Conservation (phyloP, 164 flowering plant species). For the Taxillus chinensis region DNA sequence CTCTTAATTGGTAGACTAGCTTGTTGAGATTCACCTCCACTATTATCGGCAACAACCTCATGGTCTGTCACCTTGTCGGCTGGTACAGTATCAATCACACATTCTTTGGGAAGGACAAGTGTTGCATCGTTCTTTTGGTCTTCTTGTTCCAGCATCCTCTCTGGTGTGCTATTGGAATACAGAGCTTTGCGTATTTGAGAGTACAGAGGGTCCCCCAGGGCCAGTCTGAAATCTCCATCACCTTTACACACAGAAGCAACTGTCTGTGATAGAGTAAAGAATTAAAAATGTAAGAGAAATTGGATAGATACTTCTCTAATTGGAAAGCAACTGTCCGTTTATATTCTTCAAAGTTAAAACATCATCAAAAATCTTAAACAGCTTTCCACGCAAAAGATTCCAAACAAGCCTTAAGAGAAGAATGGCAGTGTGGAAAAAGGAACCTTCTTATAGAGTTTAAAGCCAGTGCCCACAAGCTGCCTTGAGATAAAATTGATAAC, state of each 20-base stretch:
- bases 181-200: constrained; percentile 47
- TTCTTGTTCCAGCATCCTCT: constrained; percentile 9
- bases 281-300: no score
- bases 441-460: constrained; percentile 82
- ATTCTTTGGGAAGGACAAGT: constrained; percentile 12
- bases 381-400: no score
- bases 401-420: no score
- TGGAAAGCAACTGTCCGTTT: no score
- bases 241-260: constrained; percentile 46
- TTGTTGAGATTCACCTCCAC: constrained; percentile 7
- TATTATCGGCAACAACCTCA: constrained; percentile 4
- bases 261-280: constrained; percentile 24
- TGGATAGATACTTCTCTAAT: no score
- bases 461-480: constrained; percentile 83
- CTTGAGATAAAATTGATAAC: constrained; percentile 83
- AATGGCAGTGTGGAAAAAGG: background rate
- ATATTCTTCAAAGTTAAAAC: no score
- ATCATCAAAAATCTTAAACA: no score
- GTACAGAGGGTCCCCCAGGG: constrained; percentile 53
- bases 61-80: constrained; percentile 8
- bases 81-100: constrained; percentile 1
- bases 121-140: constrained; percentile 8
- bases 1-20: constrained; percentile 4
- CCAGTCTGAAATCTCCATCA: constrained; percentile 44
- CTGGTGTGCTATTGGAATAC: constrained; percentile 10